Conservation (phyloP, 176 grass and related monocot species). For the Leersia perrieri region DNA sequence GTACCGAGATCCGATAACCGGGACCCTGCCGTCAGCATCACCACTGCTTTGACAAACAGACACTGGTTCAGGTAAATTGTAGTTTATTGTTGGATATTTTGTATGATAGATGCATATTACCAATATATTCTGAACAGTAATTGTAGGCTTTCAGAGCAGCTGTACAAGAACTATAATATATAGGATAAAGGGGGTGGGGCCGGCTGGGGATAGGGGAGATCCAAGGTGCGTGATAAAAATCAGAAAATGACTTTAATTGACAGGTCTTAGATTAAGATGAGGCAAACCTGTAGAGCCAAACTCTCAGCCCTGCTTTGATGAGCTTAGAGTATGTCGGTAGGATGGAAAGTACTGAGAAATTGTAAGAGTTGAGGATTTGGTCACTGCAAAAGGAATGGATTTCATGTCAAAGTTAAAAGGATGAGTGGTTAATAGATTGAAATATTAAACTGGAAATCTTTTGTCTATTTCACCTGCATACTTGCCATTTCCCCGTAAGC, state of each 20-base stretch:
- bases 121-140: neutral
- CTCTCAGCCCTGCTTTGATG: slow-evolving; percentile 67
- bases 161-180: neutral
- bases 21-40: slow-evolving; percentile 76
- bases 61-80: neutral
- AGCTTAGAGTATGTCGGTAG: slow-evolving; percentile 82
- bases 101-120: neutral
- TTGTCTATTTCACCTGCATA: slow-evolving; percentile 57
- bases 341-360: slow-evolving; percentile 60
- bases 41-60: slow-evolving; percentile 46
- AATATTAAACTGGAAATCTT: neutral
- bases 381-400: slow-evolving; percentile 52
- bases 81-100: neutral
- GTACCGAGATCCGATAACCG: slow-evolving; percentile 74
- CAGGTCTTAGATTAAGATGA: neutral
- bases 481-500: slow-evolving; percentile 42
- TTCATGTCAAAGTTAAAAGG: neutral
- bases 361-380: slow-evolving; percentile 55
- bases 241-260: neutral
- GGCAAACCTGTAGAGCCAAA: slow-evolving; percentile 85
- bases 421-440: neutral
- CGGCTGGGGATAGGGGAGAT: neutral
- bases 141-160: neutral
- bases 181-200: too few species aligned
- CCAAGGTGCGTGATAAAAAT: neutral